Base-by-base conservation (phyloP, 495 filamentous ascomycete genomes). In the Aspergillus baeticus region DNA sequence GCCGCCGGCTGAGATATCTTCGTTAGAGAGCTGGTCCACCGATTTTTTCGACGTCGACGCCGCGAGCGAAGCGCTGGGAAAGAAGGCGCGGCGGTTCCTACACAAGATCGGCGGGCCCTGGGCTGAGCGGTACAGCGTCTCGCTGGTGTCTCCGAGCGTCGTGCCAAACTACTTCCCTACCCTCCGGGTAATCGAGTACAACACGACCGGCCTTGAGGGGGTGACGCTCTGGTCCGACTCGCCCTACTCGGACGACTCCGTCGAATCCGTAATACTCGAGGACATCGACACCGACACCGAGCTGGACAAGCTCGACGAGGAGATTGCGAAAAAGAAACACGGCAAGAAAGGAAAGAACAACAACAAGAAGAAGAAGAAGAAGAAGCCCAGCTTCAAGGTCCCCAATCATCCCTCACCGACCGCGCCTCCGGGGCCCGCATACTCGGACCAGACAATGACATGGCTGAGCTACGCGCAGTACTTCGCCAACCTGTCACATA, bases 161-260 rank as follows among this genome's bases (percentile, higher is more conserved):
- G 89, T 99, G 2, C 94, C 94, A 0, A 98, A 93, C 59, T 96
- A 89, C 68, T 96, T 94, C 64, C 94, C 94, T 1, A 90, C 88
- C 3, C 67, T 98, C 33, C 81, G 94, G 3, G 82, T 98, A 20
- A 75, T 92, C 50, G 91, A 97, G 65, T 99, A 99, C 77, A 98
- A 99, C 63, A 89, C 89, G 53, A 89, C 89, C 0, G 91, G 90
- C 1, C 63, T 96, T 5, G 86, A 90, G 46, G 60, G 81, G 26
- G 55, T 66, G 3, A 57, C 68, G 2, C 68, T 73, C 5, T 83
- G 82, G 81, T 59, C 67, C 6, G 72, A 79, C 37, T 57, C 52
- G 7, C 11, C 34, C 2, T 37, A 37, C 21, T 39, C 51, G 5
- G 26, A 53, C 14, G 55, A 21, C 44, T 20, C 42, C 2, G 10